A percentile compares a stretch with the other conserved stretches of the same genome.
Conservation (phyloP, 2,329 filamentous ascomycete genomes). For the Dactylonectria macrodidyma region DNA sequence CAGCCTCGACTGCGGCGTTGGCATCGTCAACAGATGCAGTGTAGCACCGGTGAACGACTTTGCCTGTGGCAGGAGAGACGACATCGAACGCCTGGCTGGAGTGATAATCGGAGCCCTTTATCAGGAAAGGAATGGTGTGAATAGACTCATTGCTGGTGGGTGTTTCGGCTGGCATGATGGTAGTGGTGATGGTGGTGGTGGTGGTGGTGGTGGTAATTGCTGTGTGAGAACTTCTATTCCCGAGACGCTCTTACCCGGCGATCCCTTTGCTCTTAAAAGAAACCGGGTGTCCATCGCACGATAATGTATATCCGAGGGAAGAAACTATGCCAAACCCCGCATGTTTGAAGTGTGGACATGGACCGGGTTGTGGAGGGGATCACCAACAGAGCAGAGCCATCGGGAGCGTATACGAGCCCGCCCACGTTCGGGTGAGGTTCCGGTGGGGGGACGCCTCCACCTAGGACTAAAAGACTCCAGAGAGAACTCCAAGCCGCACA, state of each 20-base stretch:
- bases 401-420: slow-evolving; percentile 15
- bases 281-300: slow-evolving; percentile 1
- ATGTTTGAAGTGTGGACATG: slow-evolving; percentile 28
- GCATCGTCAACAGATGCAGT: slow-evolving; percentile 71
- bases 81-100: slow-evolving; percentile 69
- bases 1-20: slow-evolving; percentile 65
- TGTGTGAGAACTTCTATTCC: not conserved
- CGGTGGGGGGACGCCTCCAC: slow-evolving; percentile 13
- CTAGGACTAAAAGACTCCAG: not conserved
- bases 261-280: slow-evolving; percentile 35
- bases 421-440: slow-evolving; percentile 12
- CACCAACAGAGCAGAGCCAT: slow-evolving; percentile 16
- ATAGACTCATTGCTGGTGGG: slow-evolving; percentile 15
- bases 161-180: slow-evolving; percentile 38
- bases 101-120: slow-evolving; percentile 60
- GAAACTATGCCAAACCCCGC: slow-evolving; percentile 34
- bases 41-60: slow-evolving; percentile 69
- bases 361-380: slow-evolving; percentile 39
- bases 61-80: slow-evolving; percentile 66
- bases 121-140: slow-evolving; percentile 58
- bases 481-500: not conserved
- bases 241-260: slow-evolving; percentile 4
- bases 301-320: slow-evolving; percentile 7
- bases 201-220: not conserved
- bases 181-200: not conserved